These are phyloP conservation scores for Ustilago bromivora DNA, from an alignment of 1,284 basidiomycete species.

Conservation along the genomic window DNA sequence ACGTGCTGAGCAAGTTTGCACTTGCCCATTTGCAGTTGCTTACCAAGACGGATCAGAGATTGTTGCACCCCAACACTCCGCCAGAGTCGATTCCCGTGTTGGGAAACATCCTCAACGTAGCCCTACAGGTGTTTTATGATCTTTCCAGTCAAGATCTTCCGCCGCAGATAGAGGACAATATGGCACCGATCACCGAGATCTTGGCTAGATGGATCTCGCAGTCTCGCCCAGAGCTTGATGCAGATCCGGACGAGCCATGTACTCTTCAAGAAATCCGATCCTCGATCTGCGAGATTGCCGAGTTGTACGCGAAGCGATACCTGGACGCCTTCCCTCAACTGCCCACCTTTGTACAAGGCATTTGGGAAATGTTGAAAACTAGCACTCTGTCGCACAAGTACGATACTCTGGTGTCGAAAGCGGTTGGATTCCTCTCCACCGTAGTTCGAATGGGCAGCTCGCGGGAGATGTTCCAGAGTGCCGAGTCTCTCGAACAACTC, in stretches of 20 bases:
- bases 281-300: constrained; percentile 88
- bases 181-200: constrained; percentile 71
- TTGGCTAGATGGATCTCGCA: constrained; percentile 64
- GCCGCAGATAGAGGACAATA: constrained; percentile 90
- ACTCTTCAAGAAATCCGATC: constrained; percentile 88
- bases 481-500: constrained; percentile 83
- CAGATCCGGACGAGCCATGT: constrained; percentile 82
- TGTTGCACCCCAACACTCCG: constrained; percentile 70
- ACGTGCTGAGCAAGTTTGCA: constrained; percentile 86
- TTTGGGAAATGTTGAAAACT: constrained; percentile 87
- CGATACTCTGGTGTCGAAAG: constrained; percentile 91
- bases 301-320: constrained; percentile 92
- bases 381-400: constrained; percentile 81
- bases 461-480: constrained; percentile 74
- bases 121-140: constrained; percentile 92
- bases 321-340: constrained; percentile 86
- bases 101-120: constrained; percentile 72
- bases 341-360: constrained; percentile 85
- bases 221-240: constrained; percentile 52
- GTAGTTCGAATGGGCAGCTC: constrained; percentile 78
- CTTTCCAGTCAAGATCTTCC: constrained; percentile 95
- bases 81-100: constrained; percentile 67
- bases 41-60: constrained; percentile 47
- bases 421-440: constrained; percentile 89
- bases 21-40: constrained; percentile 79